These are phyloP conservation scores for Senna tora DNA, from an alignment of 306 rosid species.

Conservation along the genomic window DNA sequence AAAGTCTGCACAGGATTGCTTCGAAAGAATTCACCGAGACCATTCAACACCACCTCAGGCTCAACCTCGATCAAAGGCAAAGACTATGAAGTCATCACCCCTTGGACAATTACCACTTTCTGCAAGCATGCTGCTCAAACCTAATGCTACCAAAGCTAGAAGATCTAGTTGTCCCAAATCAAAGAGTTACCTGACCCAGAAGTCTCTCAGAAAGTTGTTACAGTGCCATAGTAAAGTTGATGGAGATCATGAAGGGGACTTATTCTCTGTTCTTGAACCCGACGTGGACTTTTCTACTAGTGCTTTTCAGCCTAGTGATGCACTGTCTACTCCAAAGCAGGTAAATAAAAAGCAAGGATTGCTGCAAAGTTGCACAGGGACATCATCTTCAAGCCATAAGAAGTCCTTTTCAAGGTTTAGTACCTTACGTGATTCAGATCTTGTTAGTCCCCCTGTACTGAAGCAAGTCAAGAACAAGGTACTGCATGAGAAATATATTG, in stretches of 20 bases:
- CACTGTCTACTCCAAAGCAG: conserved; percentile 60
- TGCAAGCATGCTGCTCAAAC: conserved; percentile 68
- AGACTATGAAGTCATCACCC: conserved; percentile 51
- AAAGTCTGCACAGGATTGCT: conserved; percentile 92
- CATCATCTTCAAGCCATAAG: conserved; percentile 56
- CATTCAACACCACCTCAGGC: conserved; percentile 66
- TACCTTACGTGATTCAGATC: conserved; percentile 38
- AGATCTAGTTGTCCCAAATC: conserved; percentile 45
- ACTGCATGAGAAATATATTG: conserved; percentile 77
- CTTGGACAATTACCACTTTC: conserved; percentile 56
- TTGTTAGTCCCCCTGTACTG: conserved; percentile 78
- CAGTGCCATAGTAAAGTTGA: conserved; percentile 45
- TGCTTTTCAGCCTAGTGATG: conserved; percentile 40
- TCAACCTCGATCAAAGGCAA: conserved; percentile 66
- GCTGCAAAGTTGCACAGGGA: conserved; percentile 42
- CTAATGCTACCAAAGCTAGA: conserved; percentile 42
- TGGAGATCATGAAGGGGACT: conserved; percentile 61
- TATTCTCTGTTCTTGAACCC: conserved; percentile 80
- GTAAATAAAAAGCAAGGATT: conserved; percentile 48
- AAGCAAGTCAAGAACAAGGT: conserved; percentile 72
- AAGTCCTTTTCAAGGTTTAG: conserved; percentile 63
- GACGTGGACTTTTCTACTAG: conserved; percentile 46
- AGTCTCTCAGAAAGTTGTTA: conserved; percentile 57
- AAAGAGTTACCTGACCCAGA: conserved; percentile 52
- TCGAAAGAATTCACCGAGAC: conserved; percentile 69